Base-by-base conservation (phyloP, 768 basidiomycete species). In the Suillus cothurnatus region DNA sequence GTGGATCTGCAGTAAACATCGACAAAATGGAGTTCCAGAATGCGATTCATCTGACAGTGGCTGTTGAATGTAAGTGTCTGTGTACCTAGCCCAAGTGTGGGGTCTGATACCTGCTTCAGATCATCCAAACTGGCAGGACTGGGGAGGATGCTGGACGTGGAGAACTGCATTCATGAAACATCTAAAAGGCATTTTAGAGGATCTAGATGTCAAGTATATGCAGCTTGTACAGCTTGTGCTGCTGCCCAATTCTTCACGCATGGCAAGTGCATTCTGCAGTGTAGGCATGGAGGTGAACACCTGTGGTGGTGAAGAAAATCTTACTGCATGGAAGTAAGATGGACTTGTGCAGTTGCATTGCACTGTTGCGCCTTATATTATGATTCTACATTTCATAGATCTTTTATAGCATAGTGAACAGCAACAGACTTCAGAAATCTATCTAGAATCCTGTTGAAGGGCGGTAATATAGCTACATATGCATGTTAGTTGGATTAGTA, bases 81-180 rank as follows among this genome's bases (percentile, higher is more conserved):
- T 14, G 55, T 43, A 58, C 41, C 19, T 34, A 38, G 26, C n/a
- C 36, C 61, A 32, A 14, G 6, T 6, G 36, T 36, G 41, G 7
- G 32, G 32, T 28, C 67, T 64, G 26, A 68, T 64, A 31, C 50
- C 53, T 49, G 23, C 43, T 58, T 55, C 64, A 90, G 89, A 93
- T 76, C 87, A 89, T 61, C 83, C 88, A 41, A 92, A 92, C 71
- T 94, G 92, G 92, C 92, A 93, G 72, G 91, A 93, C 72, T 94
- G 92, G 92, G 91, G 90, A 57, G 92, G 86, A 23, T 81, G 91
- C 64, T 92, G 90, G 91, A 80, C 79, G 9, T 87, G 91, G 55
- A 87, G 92, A 67, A 93, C 86, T 14, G 80, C 77, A 26, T 91
- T 93, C 75, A 93, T 93, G 92, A 85, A 88, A 45, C 75, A 89